These are phyloP conservation scores for Nigrospora sphaerica DNA, from an alignment of 2,329 filamentous ascomycete species.

Conservation along the genomic window DNA sequence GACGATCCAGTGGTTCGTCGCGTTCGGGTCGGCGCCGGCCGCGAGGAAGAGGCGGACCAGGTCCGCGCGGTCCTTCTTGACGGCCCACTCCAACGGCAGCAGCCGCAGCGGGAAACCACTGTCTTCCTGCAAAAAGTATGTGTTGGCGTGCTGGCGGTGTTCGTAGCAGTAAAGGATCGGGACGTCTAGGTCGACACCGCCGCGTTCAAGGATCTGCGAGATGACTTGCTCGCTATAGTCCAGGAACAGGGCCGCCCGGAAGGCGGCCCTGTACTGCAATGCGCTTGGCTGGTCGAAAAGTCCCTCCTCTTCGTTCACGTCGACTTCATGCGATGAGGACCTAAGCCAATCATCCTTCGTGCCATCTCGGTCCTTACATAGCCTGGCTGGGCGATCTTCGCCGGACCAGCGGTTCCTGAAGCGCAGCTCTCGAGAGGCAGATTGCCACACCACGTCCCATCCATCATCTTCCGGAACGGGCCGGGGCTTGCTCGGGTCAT, in stretches of 20 bases:
- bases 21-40: conserved; percentile 2
- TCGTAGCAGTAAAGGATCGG: background rate
- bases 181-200: background rate
- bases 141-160: background rate
- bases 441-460: conserved; percentile 1
- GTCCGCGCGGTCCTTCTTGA: background rate
- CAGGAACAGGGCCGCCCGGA: background rate
- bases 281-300: background rate
- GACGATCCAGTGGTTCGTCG: background rate
- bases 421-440: background rate
- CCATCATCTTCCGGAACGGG: background rate
- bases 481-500: background rate
- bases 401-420: background rate
- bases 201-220: background rate
- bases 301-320: background rate
- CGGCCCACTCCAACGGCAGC: conserved; percentile 2
- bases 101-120: background rate
- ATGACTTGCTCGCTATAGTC: background rate
- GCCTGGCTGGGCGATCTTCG: background rate
- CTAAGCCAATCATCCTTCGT: background rate
- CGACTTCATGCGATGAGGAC: background rate
- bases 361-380: background rate
- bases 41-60: conserved; percentile 1
- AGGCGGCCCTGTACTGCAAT: background rate
- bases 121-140: background rate